Conservation (phyloP, 352 stramenopile genomes). For the Phytopythium vexans region DNA sequence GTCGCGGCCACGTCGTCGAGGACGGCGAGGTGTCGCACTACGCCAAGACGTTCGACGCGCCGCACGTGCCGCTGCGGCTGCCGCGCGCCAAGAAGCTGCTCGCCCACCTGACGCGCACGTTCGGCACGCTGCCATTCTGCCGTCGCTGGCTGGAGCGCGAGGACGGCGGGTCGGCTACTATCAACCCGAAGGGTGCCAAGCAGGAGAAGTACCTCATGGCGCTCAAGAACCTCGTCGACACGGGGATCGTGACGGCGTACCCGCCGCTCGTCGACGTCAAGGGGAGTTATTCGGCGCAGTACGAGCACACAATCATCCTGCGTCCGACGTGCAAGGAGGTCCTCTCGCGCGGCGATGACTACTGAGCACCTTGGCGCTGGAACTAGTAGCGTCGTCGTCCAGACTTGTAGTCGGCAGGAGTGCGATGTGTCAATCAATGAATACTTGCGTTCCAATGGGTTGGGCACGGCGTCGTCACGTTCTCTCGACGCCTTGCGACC, state of each 20-base stretch:
- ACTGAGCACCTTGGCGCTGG: slow-evolving; percentile 49
- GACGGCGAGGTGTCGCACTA: slow-evolving; percentile 98
- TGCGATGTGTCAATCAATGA: too few relatives aligned
- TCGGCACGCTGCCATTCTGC: slow-evolving; percentile 99
- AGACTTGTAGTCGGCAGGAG: too few relatives aligned
- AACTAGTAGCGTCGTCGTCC: too few relatives aligned
- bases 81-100: slow-evolving; percentile 94
- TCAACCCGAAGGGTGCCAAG: slow-evolving; percentile 93
- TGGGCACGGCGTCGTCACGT: too few relatives aligned
- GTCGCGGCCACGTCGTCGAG: slow-evolving; percentile 88
- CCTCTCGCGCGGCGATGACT: slow-evolving; percentile 97
- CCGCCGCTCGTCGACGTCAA: slow-evolving; percentile 96
- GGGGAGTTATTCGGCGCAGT: slow-evolving; percentile 98
- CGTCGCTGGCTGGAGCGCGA: slow-evolving; percentile 95
- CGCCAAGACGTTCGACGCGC: slow-evolving; percentile 95
- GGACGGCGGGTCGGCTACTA: slow-evolving; percentile 93
- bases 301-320: slow-evolving; percentile 98
- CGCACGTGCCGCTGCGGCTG: slow-evolving; percentile 92
- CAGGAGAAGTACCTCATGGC: slow-evolving; percentile 98
- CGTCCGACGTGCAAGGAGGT: slow-evolving; percentile 98
- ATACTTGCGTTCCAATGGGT: too few relatives aligned
- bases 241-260: slow-evolving; percentile 94
- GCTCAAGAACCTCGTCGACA: slow-evolving; percentile 97
- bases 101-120: slow-evolving; percentile 98
- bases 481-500: neutral